Conservation (phyloP, 768 basidiomycete genomes). For the Amanita muscaria region DNA sequence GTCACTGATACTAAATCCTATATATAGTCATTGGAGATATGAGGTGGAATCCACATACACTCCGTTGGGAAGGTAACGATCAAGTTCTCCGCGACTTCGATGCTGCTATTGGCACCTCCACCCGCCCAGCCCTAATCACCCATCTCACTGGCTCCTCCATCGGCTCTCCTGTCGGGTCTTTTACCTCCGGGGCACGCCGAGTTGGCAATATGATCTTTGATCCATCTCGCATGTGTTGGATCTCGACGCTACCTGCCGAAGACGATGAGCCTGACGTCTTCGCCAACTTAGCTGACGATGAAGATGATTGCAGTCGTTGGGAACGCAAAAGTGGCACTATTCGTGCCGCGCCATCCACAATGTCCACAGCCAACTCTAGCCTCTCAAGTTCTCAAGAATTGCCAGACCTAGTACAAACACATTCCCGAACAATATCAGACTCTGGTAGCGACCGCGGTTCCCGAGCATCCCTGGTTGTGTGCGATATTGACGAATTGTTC, state of each 20-base stretch:
- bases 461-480: slow-evolving; percentile 63
- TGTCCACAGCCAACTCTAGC: slow-evolving; percentile 12
- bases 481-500: slow-evolving; percentile 70
- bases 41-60: slow-evolving; percentile 88
- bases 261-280: slow-evolving; percentile 97
- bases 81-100: slow-evolving; percentile 88
- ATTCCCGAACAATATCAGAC: slow-evolving; percentile 62
- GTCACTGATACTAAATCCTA: too few relatives aligned
- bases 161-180: slow-evolving; percentile 67
- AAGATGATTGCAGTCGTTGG: slow-evolving; percentile 67
- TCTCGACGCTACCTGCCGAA: slow-evolving; percentile 75
- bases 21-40: slow-evolving; percentile 86
- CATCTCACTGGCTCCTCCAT: slow-evolving; percentile 86
- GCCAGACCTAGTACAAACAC: slow-evolving; percentile 54
- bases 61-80: slow-evolving; percentile 98
- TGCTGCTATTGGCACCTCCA: slow-evolving; percentile 67
- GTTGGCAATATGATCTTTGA: slow-evolving; percentile 99
- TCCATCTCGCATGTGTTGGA: slow-evolving; percentile 90
- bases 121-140: slow-evolving; percentile 91
- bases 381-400: slow-evolving; percentile 27
- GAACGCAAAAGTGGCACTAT: slow-evolving; percentile 76
- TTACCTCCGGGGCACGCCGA: slow-evolving; percentile 72
- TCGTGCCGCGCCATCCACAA: slow-evolving; percentile 33
- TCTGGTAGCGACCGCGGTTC: slow-evolving; percentile 75
- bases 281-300: slow-evolving; percentile 86